A percentile compares a stretch with the other conserved stretches of the same genome.
These are phyloP conservation scores for Coleophoma cylindrospora DNA, from an alignment of 2,329 filamentous ascomycete species.

Conservation along the genomic window DNA sequence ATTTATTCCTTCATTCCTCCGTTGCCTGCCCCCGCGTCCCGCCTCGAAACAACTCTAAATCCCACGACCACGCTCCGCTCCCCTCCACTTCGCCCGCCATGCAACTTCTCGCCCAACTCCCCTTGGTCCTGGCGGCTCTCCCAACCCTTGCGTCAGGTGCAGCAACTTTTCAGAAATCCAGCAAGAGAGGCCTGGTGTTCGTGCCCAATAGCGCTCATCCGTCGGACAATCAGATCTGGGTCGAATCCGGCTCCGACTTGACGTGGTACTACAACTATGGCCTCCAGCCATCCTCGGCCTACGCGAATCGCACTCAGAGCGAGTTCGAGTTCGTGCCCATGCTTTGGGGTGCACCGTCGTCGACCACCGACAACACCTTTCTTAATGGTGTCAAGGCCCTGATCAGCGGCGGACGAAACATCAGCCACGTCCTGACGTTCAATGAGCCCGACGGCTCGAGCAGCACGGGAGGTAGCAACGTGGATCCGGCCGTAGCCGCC, in stretches of 20 bases:
- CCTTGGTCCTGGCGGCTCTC: background rate
- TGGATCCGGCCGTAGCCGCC: slow-evolving; percentile 57
- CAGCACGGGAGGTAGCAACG: slow-evolving; percentile 54
- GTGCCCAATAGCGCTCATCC: slow-evolving; percentile 50
- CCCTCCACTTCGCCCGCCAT: background rate
- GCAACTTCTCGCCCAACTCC: background rate
- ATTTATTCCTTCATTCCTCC: background rate
- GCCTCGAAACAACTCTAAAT: background rate
- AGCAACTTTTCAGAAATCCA: slow-evolving; percentile 20
- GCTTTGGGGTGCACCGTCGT: slow-evolving; percentile 61
- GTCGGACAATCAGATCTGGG: slow-evolving; percentile 63
- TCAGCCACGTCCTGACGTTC: slow-evolving; percentile 67
- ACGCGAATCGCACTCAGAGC: slow-evolving; percentile 40
- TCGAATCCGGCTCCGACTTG: slow-evolving; percentile 48
- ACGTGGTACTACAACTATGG: slow-evolving; percentile 87
- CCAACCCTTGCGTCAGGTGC: slow-evolving; percentile 1
- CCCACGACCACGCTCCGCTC: background rate
- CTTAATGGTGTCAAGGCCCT: slow-evolving; percentile 50
- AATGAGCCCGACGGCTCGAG: slow-evolving; percentile 68
- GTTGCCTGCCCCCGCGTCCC: background rate
- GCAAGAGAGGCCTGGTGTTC: slow-evolving; percentile 71
- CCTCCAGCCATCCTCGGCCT: slow-evolving; percentile 47
- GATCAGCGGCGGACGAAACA: slow-evolving; percentile 48
- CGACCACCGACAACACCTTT: slow-evolving; percentile 53
- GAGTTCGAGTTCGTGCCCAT: slow-evolving; percentile 74